These are phyloP conservation scores for Leishmania tropica DNA, from an alignment of 208 protist species.

Conservation along the genomic window DNA sequence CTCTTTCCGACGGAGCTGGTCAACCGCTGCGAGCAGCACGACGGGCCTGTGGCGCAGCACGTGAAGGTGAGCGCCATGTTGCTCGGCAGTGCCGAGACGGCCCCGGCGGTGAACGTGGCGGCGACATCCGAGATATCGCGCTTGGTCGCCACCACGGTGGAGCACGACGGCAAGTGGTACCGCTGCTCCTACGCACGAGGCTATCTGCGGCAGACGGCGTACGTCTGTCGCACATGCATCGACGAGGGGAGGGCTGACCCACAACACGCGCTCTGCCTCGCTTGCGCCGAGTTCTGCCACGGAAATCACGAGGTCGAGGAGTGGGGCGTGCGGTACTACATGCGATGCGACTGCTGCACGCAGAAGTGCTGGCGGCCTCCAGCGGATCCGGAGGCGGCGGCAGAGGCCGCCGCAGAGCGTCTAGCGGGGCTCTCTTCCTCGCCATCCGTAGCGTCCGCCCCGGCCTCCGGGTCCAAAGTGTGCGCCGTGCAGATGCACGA, in stretches of 20 bases:
- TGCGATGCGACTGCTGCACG: slow-evolving; percentile 91
- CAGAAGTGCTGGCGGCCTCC: slow-evolving; percentile 58
- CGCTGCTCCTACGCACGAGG: slow-evolving; percentile 79
- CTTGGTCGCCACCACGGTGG: slow-evolving; percentile 67
- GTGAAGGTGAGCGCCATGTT: slow-evolving; percentile 68
- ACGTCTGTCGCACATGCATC: slow-evolving; percentile 84
- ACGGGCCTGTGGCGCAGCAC: slow-evolving; percentile 27
- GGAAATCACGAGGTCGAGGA: slow-evolving; percentile 80
- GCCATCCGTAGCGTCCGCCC: not conserved
- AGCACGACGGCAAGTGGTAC: slow-evolving; percentile 69
- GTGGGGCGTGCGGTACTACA: slow-evolving; percentile 83
- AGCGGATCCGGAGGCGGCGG: not conserved
- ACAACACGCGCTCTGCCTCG: slow-evolving; percentile 73
- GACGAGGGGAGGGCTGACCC: slow-evolving; percentile 55
- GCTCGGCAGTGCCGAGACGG: slow-evolving; percentile 48
- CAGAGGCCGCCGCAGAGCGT: not conserved
- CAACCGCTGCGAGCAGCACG: slow-evolving; percentile 26
- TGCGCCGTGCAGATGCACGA: slow-evolving; percentile 10
- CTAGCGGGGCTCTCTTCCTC: not conserved
- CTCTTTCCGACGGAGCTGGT: slow-evolving; percentile 38
- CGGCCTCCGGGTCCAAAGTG: not conserved
- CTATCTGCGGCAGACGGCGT: slow-evolving; percentile 77
- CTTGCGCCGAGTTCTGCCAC: slow-evolving; percentile 86
- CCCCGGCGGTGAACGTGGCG: slow-evolving; percentile 52
- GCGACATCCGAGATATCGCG: slow-evolving; percentile 66